Base-by-base conservation (phyloP, 2,329 filamentous ascomycete species). In the Pestalotiopsis sp. region DNA sequence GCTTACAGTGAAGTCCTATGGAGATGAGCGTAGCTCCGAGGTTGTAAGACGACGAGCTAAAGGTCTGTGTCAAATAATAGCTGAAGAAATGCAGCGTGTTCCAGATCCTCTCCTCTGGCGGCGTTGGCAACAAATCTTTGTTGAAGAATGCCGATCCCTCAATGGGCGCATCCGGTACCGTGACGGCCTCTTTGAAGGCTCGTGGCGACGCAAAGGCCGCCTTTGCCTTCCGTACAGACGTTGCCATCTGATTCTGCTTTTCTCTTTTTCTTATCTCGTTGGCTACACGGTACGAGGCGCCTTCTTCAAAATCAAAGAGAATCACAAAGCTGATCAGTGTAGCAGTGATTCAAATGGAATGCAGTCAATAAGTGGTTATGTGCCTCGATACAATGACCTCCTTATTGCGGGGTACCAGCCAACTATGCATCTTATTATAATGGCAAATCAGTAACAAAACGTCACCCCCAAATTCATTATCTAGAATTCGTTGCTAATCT, bases 41-140 rank as follows among this genome's bases (percentile, higher is more conserved):
- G 66, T 79, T 79, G 69, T 79, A 80, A 4, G 75, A 78, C n/a
- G 73, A 75, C 1, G 76, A 77, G 12, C 75, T 76, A 65, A 80
- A 80, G 2, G 77, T 77, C 56, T 76, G 75, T 14, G 73, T 78
- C 68, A 79, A 70, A 59, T 79, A 77, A 64, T 78, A 79, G 14
- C 75, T 72, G 49, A 79, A 77, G 70, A 78, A 79, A 64, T 78
- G 75, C 27, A 76, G 64, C 36, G 73, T 65, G 2, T 66, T 72
- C 75, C 74, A 77, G 1, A 70, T 25, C 74, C 70, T 41, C 67
- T 72, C 27, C 12, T 64, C 61, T 4, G 67, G 71, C 11, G 72
- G 71, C 25, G 75, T 74, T 7, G 74, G 74, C 7, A 76, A 68
- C 57, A 77, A 68, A 12, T 76, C 71, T 14, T 75, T 69, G 31